Evolutionary conservation across 768 basidiomycete species (phyloP), one percentile per base, ranked within the genome.

Genomic region (Melanogaster broomeanus): DNA sequence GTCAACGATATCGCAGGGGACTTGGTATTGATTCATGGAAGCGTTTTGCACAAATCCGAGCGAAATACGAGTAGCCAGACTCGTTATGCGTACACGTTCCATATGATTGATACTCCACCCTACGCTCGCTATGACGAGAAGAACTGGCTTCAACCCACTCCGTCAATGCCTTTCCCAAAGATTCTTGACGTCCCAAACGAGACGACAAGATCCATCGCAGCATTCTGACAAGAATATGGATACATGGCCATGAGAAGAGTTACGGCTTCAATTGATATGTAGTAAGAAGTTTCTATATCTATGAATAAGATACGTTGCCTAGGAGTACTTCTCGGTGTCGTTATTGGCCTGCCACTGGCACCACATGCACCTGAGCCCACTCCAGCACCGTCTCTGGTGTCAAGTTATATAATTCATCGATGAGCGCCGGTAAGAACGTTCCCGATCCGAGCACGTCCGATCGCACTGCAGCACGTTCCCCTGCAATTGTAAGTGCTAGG

Each of bases 101-200:
- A 93, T 59, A 92, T 93, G 90, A 86, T 93, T 42, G 91, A 96
- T 61, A 86, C 80, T 18, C 78, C 79, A 35, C 86, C 82, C 21
- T 71, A 78, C 60, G 88, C 84, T 7, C 70, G 64, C 35, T 97
- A 95, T 51, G 96, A 98, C 55, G 79, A 83, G 61, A 91, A 90
- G 81, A 98, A 97, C 64, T 97, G 95, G 95, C 73, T 98, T 51
- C 95, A 98, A 65, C 93, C 95, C 1, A 93, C 93, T 3, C 56
- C 73, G 10, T 80, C 76, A 12, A 87, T 90, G 87, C 91, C 94
- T 2, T 97, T 98, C 71, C 78, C 84, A 22, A 78, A 70, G 55
- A 71, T 89, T 22, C 61, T 89, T 7, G 67, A 72, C 6, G 10
- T 22, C 10, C 59, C 65, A n/a, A 52, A 54, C n/a, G 40, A 44